A percentile compares a stretch with the other conserved stretches of the same genome.
These are phyloP conservation scores for Austroboletus novae-zelandiae DNA, from an alignment of 1,284 basidiomycete genomes.

Conservation along the genomic window DNA sequence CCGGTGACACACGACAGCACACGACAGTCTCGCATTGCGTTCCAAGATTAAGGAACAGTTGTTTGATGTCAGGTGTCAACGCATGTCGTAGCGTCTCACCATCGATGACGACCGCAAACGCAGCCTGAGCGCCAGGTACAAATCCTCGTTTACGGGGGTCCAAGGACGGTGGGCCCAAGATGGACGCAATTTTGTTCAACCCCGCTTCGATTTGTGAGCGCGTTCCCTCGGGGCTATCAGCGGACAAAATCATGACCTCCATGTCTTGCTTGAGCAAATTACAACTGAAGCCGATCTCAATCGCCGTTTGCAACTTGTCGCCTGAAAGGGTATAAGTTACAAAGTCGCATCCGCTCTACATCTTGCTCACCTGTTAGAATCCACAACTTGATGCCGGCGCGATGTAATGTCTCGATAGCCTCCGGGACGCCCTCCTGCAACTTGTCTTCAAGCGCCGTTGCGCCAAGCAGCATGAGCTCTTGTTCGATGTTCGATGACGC, in stretches of 20 bases:
- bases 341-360: neutral
- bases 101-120: slow-evolving; percentile 95
- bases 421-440: slow-evolving; percentile 96
- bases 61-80: slow-evolving; percentile 74
- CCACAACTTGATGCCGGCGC: slow-evolving; percentile 97
- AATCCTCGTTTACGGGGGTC: slow-evolving; percentile 63
- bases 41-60: slow-evolving; percentile 86
- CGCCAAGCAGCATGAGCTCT: slow-evolving; percentile 81
- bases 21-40: slow-evolving; percentile 98
- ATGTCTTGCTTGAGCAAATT: slow-evolving; percentile 89
- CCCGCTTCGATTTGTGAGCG: slow-evolving; percentile 90
- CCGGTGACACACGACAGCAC: slow-evolving; percentile 94
- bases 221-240: slow-evolving; percentile 74
- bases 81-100: slow-evolving; percentile 91
- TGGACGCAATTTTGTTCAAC: slow-evolving; percentile 90
- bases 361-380: slow-evolving; percentile 72
- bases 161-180: slow-evolving; percentile 63
- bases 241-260: slow-evolving; percentile 96
- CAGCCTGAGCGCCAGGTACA: slow-evolving; percentile 61
- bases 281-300: slow-evolving; percentile 94
- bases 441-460: slow-evolving; percentile 96
- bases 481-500: slow-evolving; percentile 85
- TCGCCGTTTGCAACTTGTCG: slow-evolving; percentile 97
- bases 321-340: slow-evolving; percentile 42
- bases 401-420: slow-evolving; percentile 88